Percentiles rank a stretch among this genome's conserved stretches.
These are phyloP conservation scores for Coniochaeta prunicola DNA, from an alignment of 2,329 filamentous ascomycete genomes.

Conservation along the genomic window DNA sequence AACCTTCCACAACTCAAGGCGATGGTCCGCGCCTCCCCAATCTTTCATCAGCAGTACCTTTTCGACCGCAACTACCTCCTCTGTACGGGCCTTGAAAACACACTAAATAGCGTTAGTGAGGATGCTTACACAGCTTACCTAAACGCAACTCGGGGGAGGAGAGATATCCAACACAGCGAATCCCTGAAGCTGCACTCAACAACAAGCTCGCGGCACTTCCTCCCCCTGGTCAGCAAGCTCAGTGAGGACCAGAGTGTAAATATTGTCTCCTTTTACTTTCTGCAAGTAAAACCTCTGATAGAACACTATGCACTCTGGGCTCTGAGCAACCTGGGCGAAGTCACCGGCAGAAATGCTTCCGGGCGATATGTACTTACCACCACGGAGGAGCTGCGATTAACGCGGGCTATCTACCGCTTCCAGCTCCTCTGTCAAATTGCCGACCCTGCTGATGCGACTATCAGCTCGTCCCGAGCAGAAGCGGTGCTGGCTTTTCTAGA, in stretches of 20 bases:
- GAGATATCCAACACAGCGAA: not conserved
- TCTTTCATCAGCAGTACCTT: conserved; percentile 18
- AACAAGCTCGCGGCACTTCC: not conserved
- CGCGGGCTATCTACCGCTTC: conserved; percentile 10
- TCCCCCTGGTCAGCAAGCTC: not conserved
- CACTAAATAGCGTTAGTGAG: conserved; percentile 10
- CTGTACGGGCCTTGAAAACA: conserved; percentile 8
- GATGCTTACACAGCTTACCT: conserved; percentile 7
- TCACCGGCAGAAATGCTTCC: not conserved
- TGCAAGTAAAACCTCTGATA: not conserved
- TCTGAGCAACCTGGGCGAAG: not conserved
- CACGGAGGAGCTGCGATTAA: conserved; percentile 5
- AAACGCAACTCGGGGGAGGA: not conserved
- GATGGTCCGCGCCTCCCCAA: conserved; percentile 17
- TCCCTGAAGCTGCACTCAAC: not conserved
- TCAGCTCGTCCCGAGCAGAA: conserved; percentile 2
- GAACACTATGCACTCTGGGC: not conserved
- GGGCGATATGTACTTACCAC: not conserved
- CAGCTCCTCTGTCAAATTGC: conserved; percentile 6
- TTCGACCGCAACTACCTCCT: conserved; percentile 14
- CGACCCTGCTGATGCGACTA: not conserved
- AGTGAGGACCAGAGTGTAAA: not conserved
- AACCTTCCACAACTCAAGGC: conserved; percentile 11
- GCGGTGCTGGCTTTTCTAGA: conserved; percentile 2
- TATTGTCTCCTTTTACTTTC: not conserved